Percentiles rank a stretch among this genome's conserved stretches.
These are phyloP conservation scores for Aspergillus transmontanensis DNA, from an alignment of 2,329 filamentous ascomycete genomes.

Conservation along the genomic window DNA sequence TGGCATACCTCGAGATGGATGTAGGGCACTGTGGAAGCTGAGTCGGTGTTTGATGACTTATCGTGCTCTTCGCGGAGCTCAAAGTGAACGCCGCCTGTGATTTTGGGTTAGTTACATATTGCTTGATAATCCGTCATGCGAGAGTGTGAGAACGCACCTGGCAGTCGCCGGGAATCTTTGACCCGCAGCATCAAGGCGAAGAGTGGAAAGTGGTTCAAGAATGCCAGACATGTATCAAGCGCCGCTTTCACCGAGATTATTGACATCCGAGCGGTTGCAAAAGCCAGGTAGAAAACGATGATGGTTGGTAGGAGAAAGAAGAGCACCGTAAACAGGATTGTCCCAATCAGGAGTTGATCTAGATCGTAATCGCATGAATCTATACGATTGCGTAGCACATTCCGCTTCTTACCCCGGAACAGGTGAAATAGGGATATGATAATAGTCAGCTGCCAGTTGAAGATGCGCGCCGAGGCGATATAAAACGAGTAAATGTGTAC, in stretches of 20 bases:
- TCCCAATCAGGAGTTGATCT: conserved; percentile 92
- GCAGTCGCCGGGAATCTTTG: conserved; percentile 87
- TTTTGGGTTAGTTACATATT: conserved; percentile 9
- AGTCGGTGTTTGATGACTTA: conserved; percentile 36
- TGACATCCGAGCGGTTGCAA: conserved; percentile 89
- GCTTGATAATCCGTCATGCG: neutral
- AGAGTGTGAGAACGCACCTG: conserved; percentile 57
- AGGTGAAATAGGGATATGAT: conserved; percentile 97
- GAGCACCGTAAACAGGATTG: conserved; percentile 91
- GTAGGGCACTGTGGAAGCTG: conserved; percentile 68
- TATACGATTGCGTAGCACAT: conserved; percentile 93
- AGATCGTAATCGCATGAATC: conserved; percentile 99
- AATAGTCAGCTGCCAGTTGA: conserved; percentile 97
- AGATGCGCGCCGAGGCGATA: conserved; percentile 92
- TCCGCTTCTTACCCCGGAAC: conserved; percentile 97
- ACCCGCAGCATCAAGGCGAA: conserved; percentile 95
- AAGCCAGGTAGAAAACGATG: conserved; percentile 94
- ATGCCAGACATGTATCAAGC: conserved; percentile 89
- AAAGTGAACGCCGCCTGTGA: conserved; percentile 77
- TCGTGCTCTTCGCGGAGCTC: conserved; percentile 76
- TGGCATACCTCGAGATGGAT: conserved; percentile 76
- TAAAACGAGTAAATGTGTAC: conserved; percentile 98
- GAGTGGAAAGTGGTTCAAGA: conserved; percentile 93
- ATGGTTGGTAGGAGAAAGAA: conserved; percentile 96
- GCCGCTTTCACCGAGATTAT: conserved; percentile 92